Evolutionary conservation across 2,329 filamentous ascomycete genomes (phyloP), one percentile per base, ranked within the genome.

Genomic region (Elsinoe necatrix): DNA sequence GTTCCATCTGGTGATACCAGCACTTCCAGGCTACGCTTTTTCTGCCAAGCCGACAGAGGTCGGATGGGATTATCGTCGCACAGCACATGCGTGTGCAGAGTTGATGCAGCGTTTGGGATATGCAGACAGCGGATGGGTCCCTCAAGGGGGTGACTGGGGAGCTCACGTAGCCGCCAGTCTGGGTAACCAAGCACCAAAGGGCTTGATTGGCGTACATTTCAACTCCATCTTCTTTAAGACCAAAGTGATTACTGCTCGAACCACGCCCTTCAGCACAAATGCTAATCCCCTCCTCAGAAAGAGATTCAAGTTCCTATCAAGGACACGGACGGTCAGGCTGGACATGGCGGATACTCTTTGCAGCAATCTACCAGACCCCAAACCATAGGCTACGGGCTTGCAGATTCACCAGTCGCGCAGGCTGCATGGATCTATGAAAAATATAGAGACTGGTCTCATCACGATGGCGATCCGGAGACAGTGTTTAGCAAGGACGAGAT

Each of bases 401-500:
- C 60, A 9, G 62, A 64, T 45, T 61, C 58, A n/a, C 61, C 62
- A n/a, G 56, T 62, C 51, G 59, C 48, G 0, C 61, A 63, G 31
- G 58, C 61, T 4, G 57, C 58, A 18, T 64, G 61, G 62, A 64
- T 64, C 5, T 62, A 62, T 25, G 62, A 64, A 42, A 63, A 64
- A 31, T 57, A 60, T 37, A 55, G 39, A 42, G 47, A 57, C 29
- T 61, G 59, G 59, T 59, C 61, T n/a, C 42, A 57, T 11, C 41
- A 58, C 12, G 43, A 60, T 11, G 60, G 61, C 18, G 20, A 45
- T 55, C 58, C 63, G 11, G 61, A 64, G 35, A 60, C 41, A 1
- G 61, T 65, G 4, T 61, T 65, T 23, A 64, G 51, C 34, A 66
- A 62, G 58, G 63, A 66, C 51, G 64, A 66, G 50, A 62, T 66